phyloP scores from a whole-genome alignment of 2,329 filamentous ascomycete genomes.

The Epichloe amarillans region DNA sequence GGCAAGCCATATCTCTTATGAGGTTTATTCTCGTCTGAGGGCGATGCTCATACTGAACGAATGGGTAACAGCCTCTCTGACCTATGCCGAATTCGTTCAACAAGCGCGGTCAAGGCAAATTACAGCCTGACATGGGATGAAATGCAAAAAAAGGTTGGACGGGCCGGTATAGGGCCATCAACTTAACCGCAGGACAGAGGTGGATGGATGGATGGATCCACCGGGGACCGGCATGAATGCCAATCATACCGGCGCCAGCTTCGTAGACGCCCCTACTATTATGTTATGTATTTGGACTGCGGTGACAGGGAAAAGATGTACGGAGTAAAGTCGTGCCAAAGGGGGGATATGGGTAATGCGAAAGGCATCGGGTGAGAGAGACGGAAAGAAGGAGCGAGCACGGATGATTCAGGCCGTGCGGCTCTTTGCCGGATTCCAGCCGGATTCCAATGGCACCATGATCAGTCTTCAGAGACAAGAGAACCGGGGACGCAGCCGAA shows the following conservation, averaged over 20 bases:
- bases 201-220: conserved; percentile 3
- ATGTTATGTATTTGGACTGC: background rate
- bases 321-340: background rate
- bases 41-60: background rate
- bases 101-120: background rate
- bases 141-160: conserved; percentile 1
- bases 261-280: background rate
- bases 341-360: background rate
- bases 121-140: conserved; percentile 3
- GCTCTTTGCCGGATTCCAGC: background rate
- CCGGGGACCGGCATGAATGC: conserved; percentile 4
- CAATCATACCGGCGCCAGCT: conserved; percentile 1
- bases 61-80: background rate
- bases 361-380: background rate
- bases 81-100: background rate
- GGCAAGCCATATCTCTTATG: background rate
- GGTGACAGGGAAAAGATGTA: background rate
- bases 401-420: conserved; percentile 6
- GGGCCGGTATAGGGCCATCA: background rate
- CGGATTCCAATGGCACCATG: background rate
- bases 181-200: background rate
- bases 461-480: conserved; percentile 1
- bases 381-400: background rate
- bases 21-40: no score
- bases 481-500: conserved; percentile 5